Percentiles rank a stretch among this genome's conserved stretches.
phyloP scores from a whole-genome alignment of 352 stramenopile genomes.

The Globisporangium cylindrosporum region DNA sequence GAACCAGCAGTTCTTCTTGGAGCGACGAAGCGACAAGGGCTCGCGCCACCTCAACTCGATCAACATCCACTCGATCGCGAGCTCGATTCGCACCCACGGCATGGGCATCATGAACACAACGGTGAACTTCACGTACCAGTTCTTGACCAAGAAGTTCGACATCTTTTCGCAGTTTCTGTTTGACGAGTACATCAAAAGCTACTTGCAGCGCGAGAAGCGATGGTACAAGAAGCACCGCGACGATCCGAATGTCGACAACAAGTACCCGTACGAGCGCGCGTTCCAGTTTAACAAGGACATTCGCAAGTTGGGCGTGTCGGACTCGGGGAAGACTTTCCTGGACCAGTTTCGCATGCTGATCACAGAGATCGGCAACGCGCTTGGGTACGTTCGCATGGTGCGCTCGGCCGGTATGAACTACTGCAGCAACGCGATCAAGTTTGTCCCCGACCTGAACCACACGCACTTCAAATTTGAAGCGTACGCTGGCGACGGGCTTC shows the following conservation, averaged over 20 bases:
- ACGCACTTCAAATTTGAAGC: conserved; percentile 82
- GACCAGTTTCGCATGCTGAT: conserved; percentile 91
- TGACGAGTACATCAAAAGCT: conserved; percentile 94
- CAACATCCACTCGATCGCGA: conserved; percentile 90
- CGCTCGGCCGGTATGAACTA: conserved; percentile 91
- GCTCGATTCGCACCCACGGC: conserved; percentile 92
- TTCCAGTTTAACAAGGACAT: conserved; percentile 93
- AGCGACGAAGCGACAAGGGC: conserved; percentile 88
- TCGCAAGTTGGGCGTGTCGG: conserved; percentile 80
- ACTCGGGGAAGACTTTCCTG: conserved; percentile 86
- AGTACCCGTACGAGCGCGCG: conserved; percentile 90
- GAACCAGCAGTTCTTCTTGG: conserved; percentile 95
- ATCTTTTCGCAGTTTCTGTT: conserved; percentile 92
- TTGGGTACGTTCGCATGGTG: conserved; percentile 94
- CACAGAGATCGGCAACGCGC: conserved; percentile 91
- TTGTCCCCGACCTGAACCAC: conserved; percentile 89
- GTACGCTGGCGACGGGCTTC: conserved; percentile 56
- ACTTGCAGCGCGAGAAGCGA: conserved; percentile 90
- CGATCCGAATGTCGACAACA: conserved; percentile 87
- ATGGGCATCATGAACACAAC: conserved; percentile 95
- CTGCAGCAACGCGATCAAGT: conserved; percentile 91
- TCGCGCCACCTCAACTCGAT: conserved; percentile 93
- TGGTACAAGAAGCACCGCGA: conserved; percentile 93
- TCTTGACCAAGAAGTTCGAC: conserved; percentile 90
- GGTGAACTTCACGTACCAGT: conserved; percentile 96